Percentiles rank a stretch among this genome's conserved stretches.
Evolutionary conservation across 73 alveolate species (phyloP).

Genomic region (Paramecium biaurelia): DNA sequence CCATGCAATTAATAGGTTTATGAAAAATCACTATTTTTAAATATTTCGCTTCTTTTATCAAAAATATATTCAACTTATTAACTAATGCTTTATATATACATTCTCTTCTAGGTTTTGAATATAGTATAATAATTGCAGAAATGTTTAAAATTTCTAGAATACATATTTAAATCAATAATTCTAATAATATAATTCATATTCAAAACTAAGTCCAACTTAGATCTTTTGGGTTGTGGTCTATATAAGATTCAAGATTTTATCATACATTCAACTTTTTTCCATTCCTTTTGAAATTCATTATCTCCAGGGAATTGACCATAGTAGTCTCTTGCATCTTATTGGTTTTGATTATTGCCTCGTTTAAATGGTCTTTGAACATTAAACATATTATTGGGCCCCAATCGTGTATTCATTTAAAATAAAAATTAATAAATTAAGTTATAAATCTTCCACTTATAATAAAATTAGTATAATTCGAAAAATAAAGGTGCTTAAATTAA

Average conservation of each 20-base stretch:
- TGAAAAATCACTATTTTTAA: background rate
- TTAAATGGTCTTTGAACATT: background rate
- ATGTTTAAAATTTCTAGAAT: background rate
- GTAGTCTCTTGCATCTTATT: background rate
- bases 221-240: background rate
- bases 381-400: background rate
- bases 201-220: background rate
- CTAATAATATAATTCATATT: background rate
- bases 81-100: background rate
- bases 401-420: background rate
- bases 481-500: too few relatives aligned
- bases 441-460: constrained; percentile 54
- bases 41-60: background rate
- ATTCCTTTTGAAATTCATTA: background rate
- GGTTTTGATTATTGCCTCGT: background rate
- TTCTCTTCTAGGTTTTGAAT: background rate
- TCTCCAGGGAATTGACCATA: background rate
- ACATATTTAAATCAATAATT: background rate
- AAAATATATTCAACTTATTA: background rate
- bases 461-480: too few relatives aligned
- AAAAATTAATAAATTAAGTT: background rate
- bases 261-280: background rate
- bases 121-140: background rate
- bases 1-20: background rate
- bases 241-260: background rate